Conservation (phyloP, 805 yeast genomes). For the Candida fluviatilis region DNA sequence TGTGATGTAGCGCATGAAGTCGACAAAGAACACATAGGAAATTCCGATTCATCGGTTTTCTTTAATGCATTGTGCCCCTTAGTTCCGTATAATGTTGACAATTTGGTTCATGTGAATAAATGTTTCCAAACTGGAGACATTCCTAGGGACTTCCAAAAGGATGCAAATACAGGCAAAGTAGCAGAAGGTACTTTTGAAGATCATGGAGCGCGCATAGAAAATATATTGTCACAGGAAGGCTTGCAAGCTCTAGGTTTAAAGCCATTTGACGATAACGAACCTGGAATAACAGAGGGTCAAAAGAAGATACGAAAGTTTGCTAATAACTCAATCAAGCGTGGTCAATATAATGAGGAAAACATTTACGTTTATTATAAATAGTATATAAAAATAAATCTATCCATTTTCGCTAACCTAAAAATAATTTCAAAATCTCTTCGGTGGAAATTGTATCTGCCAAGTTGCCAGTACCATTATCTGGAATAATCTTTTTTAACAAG, state of each 20-base stretch:
- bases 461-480: too few relatives aligned
- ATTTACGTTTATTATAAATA: neutral
- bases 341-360: neutral
- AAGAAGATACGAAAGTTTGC: constrained; percentile 16
- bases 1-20: constrained; percentile 40
- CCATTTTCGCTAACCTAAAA: too few relatives aligned
- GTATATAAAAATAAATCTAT: too few relatives aligned
- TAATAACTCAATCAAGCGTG: constrained; percentile 11
- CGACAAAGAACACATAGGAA: constrained; percentile 31
- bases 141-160: constrained; percentile 12
- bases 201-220: constrained; percentile 13
- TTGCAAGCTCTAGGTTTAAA: constrained; percentile 19
- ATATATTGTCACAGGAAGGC: constrained; percentile 15
- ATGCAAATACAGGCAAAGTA: neutral
- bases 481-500: too few relatives aligned
- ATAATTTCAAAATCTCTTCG: too few relatives aligned
- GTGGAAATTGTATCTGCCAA: too few relatives aligned
- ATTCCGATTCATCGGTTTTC: constrained; percentile 33
- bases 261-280: constrained; percentile 15
- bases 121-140: constrained; percentile 5
- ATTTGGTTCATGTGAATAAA: constrained; percentile 7
- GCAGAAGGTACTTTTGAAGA: constrained; percentile 10
- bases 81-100: constrained; percentile 14
- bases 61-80: constrained; percentile 36
- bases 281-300: constrained; percentile 19